Evolutionary conservation across 129 eudicot genomes (phyloP), one percentile per base, ranked within the genome.

Genomic region (Ambrosia artemisiifolia): DNA sequence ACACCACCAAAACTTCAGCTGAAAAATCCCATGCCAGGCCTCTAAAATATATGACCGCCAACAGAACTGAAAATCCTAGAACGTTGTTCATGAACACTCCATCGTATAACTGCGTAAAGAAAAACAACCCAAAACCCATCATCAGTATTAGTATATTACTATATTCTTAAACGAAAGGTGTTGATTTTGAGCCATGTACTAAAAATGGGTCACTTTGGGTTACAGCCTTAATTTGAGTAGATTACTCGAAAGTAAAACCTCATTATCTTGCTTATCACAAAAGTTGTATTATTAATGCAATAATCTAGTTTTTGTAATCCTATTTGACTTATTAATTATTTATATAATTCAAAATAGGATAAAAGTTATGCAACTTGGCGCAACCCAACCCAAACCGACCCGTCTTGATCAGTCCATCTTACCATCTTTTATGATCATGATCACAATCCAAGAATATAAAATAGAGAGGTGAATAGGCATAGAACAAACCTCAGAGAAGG

Each of bases 21-120:
- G 96, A 86, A 80, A 88, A 91, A 28, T 79, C 73, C 97, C 97
- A 91, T 10, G 85, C 38, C 81, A 91, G 44, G 13, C 90, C 89
- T 11, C 86, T 76, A 12, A 84, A 79, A 74, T 84, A 91, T 34
- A 88, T 75, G 17, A 91, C 71, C 9, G 90, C 85, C 67, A 91
- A 77, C 47, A 91, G 95, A 56, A 91, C 97, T 1, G 80, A 75
- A 35, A 91, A 81, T 48, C 95, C 95, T 46, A 91, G 90, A 73
- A 91, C 72, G 63, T 88, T 91, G 92, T 91, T 91, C 95, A 91
- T 80, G 64, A 87, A 84, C 77, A 91, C 97, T 6, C 88, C 87
- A 19, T 87, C 86, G 59, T 91, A 88, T 59, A 91, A 54, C 97
- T 91, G 88, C 88, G n/a, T n/a, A n/a, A n/a, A n/a, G n/a, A n/a